Conservation (phyloP, 1,284 basidiomycete genomes). For the Tilletia caries region DNA sequence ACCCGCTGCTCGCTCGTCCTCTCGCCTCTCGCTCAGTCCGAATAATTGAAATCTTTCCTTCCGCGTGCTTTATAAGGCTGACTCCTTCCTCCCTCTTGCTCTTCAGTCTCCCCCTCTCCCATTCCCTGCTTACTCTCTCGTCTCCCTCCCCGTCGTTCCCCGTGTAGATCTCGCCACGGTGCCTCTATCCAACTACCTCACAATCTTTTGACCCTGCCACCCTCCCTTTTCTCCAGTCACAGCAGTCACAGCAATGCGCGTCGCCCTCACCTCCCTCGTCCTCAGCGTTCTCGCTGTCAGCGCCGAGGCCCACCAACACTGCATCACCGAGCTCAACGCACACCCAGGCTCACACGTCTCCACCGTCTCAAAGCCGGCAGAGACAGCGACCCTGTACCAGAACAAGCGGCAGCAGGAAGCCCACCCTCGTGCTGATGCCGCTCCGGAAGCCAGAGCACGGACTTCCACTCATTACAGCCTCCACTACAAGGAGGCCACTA, state of each 20-base stretch:
- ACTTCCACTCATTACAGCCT: background rate
- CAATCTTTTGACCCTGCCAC: background rate
- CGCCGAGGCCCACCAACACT: background rate
- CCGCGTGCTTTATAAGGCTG: too few relatives aligned
- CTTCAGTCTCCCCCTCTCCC: too few relatives aligned
- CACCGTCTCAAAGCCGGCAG: background rate
- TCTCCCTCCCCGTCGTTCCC: too few relatives aligned
- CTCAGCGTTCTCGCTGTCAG: background rate
- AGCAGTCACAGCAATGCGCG: background rate
- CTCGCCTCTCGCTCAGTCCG: too few relatives aligned
- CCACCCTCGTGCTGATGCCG: too few relatives aligned
- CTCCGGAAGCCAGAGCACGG: background rate
- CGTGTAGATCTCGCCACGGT: too few relatives aligned
- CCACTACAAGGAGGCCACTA: background rate
- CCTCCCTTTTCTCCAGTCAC: background rate
- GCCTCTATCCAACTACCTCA: too few relatives aligned
- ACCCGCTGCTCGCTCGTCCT: too few relatives aligned
- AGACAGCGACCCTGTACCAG: background rate
- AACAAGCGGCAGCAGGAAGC: constrained; percentile 3
- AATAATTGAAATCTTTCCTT: too few relatives aligned
- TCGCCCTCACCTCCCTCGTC: background rate
- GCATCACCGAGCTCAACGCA: constrained; percentile 9
- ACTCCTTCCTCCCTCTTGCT: too few relatives aligned
- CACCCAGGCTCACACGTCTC: background rate
- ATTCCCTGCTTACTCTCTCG: too few relatives aligned